phyloP scores from a whole-genome alignment of 768 basidiomycete species.

The Nevesoporus exiguus region DNA sequence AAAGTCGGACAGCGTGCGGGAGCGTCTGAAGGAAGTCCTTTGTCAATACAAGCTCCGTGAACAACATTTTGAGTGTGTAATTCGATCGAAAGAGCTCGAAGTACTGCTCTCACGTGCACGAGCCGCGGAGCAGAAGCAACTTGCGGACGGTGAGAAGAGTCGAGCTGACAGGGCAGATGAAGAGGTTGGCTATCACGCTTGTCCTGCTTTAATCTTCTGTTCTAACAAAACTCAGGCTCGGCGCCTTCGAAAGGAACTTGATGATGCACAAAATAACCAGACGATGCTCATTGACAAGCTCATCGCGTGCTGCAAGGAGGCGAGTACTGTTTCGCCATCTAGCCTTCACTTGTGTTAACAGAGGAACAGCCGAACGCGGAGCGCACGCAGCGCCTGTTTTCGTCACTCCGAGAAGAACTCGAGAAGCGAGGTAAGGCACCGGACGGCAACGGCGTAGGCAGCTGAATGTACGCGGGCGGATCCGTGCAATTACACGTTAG shows the following conservation, averaged over 20 bases:
- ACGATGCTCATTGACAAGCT: slow-evolving; percentile 80
- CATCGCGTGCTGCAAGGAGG: slow-evolving; percentile 85
- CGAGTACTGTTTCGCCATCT: slow-evolving; percentile 34
- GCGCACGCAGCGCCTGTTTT: slow-evolving; percentile 75
- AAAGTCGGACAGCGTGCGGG: slow-evolving; percentile 57
- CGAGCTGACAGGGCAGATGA: slow-evolving; percentile 68
- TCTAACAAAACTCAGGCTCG: slow-evolving; percentile 45
- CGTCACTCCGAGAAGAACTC: slow-evolving; percentile 78
- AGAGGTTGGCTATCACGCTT: slow-evolving; percentile 51
- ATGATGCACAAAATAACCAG: slow-evolving; percentile 76
- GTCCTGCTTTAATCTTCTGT: background rate
- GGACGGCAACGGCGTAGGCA: slow-evolving; percentile 43
- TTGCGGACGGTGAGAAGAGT: slow-evolving; percentile 70
- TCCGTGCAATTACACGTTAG: slow-evolving; percentile 15
- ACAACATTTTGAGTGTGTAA: slow-evolving; percentile 88
- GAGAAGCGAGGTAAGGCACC: slow-evolving; percentile 61
- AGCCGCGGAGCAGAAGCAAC: slow-evolving; percentile 82
- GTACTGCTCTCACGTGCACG: slow-evolving; percentile 83
- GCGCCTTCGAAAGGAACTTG: slow-evolving; percentile 70
- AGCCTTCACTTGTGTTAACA: slow-evolving; percentile 10
- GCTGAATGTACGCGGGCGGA: slow-evolving; percentile 32
- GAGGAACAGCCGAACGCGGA: slow-evolving; percentile 70
- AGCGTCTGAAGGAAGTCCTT: slow-evolving; percentile 82
- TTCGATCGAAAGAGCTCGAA: slow-evolving; percentile 89
- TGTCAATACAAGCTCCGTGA: slow-evolving; percentile 88